These are phyloP conservation scores for Oryza nivara DNA, from an alignment of 176 grass and related monocot genomes.

Conservation along the genomic window DNA sequence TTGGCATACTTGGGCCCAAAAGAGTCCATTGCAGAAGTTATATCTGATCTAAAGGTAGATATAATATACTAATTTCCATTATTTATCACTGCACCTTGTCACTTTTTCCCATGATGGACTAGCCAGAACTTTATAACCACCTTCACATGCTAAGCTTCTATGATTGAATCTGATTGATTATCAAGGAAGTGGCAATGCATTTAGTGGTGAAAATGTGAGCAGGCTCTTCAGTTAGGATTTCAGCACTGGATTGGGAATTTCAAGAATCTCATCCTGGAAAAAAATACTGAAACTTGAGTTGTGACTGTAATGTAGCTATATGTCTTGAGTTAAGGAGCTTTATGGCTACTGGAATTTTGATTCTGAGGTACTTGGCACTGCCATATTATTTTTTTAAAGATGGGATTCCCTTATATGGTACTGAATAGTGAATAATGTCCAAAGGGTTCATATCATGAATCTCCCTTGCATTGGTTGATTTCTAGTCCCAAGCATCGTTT, in stretches of 20 bases:
- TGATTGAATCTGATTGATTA: not conserved
- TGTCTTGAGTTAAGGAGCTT: slow-evolving; percentile 13
- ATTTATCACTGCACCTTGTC: not conserved
- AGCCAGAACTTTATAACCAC: not conserved
- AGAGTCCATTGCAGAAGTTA: slow-evolving; percentile 84
- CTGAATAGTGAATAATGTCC: not conserved
- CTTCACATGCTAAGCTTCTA: not conserved
- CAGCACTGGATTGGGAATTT: not conserved
- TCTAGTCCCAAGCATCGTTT: not conserved
- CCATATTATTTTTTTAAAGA: not conserved
- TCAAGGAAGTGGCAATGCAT: not conserved
- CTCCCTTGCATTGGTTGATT: not conserved
- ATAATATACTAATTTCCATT: slow-evolving; percentile 31
- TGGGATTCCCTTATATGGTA: not conserved
- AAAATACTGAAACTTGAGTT: not conserved
- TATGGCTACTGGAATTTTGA: not conserved
- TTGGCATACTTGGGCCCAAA: slow-evolving; percentile 75
- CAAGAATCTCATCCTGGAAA: slow-evolving; percentile 9
- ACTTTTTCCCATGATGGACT: slow-evolving; percentile 20
- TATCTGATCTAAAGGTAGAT: slow-evolving; percentile 90
- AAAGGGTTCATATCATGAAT: slow-evolving; percentile 19
- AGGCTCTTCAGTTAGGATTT: not conserved
- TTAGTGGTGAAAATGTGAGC: slow-evolving; percentile 15
- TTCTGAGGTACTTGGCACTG: not conserved
- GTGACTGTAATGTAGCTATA: slow-evolving; percentile 10